Evolutionary conservation across 768 basidiomycete species (phyloP), one percentile per base, ranked within the genome.

Genomic region (Termitomyces bulborhizus): DNA sequence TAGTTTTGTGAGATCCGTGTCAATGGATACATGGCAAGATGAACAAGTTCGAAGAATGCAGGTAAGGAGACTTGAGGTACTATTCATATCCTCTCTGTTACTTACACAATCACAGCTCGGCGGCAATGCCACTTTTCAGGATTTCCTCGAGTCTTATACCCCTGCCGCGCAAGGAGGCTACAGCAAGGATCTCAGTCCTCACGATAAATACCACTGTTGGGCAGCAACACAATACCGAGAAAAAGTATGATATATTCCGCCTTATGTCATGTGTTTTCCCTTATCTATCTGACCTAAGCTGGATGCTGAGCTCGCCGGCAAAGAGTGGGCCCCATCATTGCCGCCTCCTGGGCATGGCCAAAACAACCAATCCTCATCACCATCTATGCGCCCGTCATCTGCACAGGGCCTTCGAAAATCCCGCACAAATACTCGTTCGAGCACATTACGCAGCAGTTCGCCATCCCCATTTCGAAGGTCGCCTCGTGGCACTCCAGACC

Each of bases 21-120:
- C 93, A 52, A 98, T 97, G 95, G 95, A 97, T 72, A 89, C 93
- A 60, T 97, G 94, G 93, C 86, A 90, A 60, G 81, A 85, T 37
- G 92, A 95, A 56, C 93, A 97, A 70, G 73, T 93, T 60, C 85
- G 69, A 64, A 80, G 90, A 60, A 98, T 99, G 93, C 86, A 90
- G 84, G 93, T 93, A 47, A 54, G 46, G 46, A 36, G 50, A 42
- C 16, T 16, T 32, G 18, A 26, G 39, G 11, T 16, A 6, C 15
- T 9, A 34, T 9, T 24, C 45, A 37, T 54, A 29, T 24, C 49
- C 31, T 44, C 37, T n/a, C 15, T 56, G 51, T 46, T 21, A 4
- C 52, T 39, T 43, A 56, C 62, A 56, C 53, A 46, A 18, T 41
- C 50, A 39, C 54, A 95, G 88, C 78, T 90, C 49, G 95, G 96